Evolutionary conservation across 345 rosid genomes (phyloP), one percentile per base, ranked within the genome.

Genomic region (Eucalyptus lansdowneana): DNA sequence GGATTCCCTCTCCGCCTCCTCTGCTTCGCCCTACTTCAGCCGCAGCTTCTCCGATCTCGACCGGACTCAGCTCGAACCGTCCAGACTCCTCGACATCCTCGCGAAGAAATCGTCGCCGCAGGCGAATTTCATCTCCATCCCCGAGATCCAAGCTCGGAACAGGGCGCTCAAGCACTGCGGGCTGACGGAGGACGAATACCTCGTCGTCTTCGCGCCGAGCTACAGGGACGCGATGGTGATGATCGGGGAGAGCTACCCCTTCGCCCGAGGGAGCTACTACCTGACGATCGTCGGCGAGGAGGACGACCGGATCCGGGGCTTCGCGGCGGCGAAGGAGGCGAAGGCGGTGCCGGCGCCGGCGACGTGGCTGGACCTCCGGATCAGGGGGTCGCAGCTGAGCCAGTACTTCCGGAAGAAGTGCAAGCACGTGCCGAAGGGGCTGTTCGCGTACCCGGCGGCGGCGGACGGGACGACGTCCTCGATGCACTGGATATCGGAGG

Each of bases 401-500:
- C 96, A 96, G 88, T 93, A 94, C 49, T 95, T 96, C 49, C 89
- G 97, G 90, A 94, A 93, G 91, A 96, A 96, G 56, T 95, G 97
- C 67, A 96, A 94, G 94, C 89, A 93, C 56, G 90, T 87, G 9
- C 95, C 94, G 1, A 96, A 95, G 87, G 96, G 97, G 17, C 92
- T 94, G 8, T 93, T 95, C 90, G 92, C 96, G 3, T 96, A 93
- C 86, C 96, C 95, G 2, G 95, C 90, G 13, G 89, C 69, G 8
- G 94, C 90, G 49, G 90, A 92, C 49, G 95, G 90, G 80, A 91
- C 90, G 27, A 91, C 93, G 44, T 91, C 92, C 72, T 96, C 97
- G 6, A 91, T 94, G 97, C 96, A 96, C 89, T 96, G 97, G 97
- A 93, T 95, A 65, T 95, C 96, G 2, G 97, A 95, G 91, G 96